Conservation (phyloP, 306 rosid genomes). For the Vigna nakashimae region DNA sequence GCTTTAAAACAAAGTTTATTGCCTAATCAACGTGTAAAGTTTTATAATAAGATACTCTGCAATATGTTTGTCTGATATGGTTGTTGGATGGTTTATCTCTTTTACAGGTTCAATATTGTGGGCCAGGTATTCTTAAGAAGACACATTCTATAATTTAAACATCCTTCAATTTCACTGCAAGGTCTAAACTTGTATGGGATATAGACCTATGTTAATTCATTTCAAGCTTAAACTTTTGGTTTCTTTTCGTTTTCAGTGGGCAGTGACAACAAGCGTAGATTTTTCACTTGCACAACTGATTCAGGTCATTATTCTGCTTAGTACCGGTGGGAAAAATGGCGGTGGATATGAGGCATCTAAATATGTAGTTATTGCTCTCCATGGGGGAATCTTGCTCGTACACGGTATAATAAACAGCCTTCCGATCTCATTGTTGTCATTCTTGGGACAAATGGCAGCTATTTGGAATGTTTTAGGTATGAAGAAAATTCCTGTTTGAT, state of each 20-base stretch:
- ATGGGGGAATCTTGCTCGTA: constrained; percentile 74
- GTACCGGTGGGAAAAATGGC: constrained; percentile 87
- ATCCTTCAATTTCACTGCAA: constrained; percentile 36
- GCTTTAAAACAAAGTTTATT: neutral
- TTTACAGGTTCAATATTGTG: constrained; percentile 91
- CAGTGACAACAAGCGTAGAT: constrained; percentile 91
- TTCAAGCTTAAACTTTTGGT: constrained; percentile 39
- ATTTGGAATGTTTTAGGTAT: constrained; percentile 88
- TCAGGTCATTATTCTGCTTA: constrained; percentile 89
- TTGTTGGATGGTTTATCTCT: constrained; percentile 42
- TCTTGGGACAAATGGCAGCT: constrained; percentile 91
- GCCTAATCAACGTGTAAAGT: neutral
- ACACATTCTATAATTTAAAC: constrained; percentile 39
- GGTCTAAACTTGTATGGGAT: constrained; percentile 38
- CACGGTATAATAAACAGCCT: constrained; percentile 88
- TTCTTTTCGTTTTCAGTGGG: constrained; percentile 84
- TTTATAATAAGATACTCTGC: constrained; percentile 7
- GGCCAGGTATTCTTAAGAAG: constrained; percentile 76
- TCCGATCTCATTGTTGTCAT: constrained; percentile 76
- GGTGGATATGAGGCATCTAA: constrained; percentile 83
- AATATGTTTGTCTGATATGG: constrained; percentile 41
- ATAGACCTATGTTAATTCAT: constrained; percentile 28
- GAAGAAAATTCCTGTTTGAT: constrained; percentile 27
- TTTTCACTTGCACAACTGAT: constrained; percentile 86
- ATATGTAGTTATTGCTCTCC: constrained; percentile 72